A percentile compares a stretch with the other conserved stretches of the same genome.
These are phyloP conservation scores for Phaeosphaeriaceae sp. DNA, from an alignment of 2,329 filamentous ascomycete species.

Conservation along the genomic window DNA sequence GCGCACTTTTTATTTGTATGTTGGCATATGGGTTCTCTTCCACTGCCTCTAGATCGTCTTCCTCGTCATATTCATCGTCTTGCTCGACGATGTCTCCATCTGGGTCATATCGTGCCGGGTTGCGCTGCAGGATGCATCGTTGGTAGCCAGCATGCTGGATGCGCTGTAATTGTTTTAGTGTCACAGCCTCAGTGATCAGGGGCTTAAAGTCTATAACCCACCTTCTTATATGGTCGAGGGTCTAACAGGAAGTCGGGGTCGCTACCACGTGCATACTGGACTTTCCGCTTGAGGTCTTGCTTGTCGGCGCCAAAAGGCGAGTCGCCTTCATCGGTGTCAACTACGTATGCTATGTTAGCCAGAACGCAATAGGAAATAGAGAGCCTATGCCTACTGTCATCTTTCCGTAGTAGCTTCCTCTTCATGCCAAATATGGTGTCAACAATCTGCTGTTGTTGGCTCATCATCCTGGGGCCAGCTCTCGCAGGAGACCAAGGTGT, in stretches of 20 bases:
- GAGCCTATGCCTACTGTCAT: slow-evolving; percentile 37
- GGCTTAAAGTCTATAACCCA: slow-evolving; percentile 44
- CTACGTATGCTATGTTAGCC: slow-evolving; percentile 53
- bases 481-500: slow-evolving; percentile 4
- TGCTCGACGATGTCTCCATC: slow-evolving; percentile 79
- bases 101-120: slow-evolving; percentile 74
- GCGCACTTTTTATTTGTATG: slow-evolving; percentile 72
- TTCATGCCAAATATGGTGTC: slow-evolving; percentile 51
- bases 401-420: slow-evolving; percentile 41
- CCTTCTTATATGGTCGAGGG: slow-evolving; percentile 74
- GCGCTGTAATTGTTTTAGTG: slow-evolving; percentile 55
- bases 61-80: slow-evolving; percentile 72
- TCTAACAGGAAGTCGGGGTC: slow-evolving; percentile 66
- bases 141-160: slow-evolving; percentile 76
- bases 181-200: slow-evolving; percentile 16
- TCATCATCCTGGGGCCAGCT: slow-evolving; percentile 43
- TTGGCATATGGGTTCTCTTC: slow-evolving; percentile 77
- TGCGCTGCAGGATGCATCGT: slow-evolving; percentile 75
- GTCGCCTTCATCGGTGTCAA: slow-evolving; percentile 78
- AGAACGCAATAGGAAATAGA: neutral
- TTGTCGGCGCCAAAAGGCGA: slow-evolving; percentile 74
- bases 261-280: slow-evolving; percentile 73
- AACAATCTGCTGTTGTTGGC: slow-evolving; percentile 49
- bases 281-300: slow-evolving; percentile 78
- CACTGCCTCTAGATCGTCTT: slow-evolving; percentile 64